Base-by-base conservation (phyloP, 148 eudicot species). In the Fagopyrum esculentum region DNA sequence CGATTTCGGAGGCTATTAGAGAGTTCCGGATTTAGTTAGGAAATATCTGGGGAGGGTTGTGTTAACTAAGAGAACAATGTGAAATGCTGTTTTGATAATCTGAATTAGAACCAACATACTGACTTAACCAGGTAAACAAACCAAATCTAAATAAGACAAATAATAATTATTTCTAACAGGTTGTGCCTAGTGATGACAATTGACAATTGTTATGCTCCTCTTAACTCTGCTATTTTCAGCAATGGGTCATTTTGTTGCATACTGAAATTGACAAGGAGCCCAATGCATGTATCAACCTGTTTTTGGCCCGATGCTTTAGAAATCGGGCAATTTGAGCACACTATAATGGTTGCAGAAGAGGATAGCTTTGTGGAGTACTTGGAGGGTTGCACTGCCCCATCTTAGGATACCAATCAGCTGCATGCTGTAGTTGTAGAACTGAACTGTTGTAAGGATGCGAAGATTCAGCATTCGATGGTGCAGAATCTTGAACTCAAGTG, bases 401-500 rank as follows among this genome's bases (percentile, higher is more conserved):
- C 93, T 26, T 92, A 90, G 73, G 97, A 92, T 78, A 90, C 83
- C 12, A 92, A 95, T 74, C 99, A 90, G 78, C 75, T 92, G 45
- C 99, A 95, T 73, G 99, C 99, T 40, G 97, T 97, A 49, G 92
- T 95, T 6, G 96, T 95, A 6, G 99, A 95, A 75, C 60, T 95
- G 76, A 85, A 95, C 72, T 91, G 93, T 78, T 86, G 77, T 77
- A 81, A 78, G 76, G 97, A 83, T 49, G 97, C 97, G 0, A 85
- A 90, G 85, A 95, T 92, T 43, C 89, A 89, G 86, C 92, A 90
- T 74, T 95, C 97, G 13, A 95, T 94, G 0, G 97, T 95, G 11
- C 99, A 95, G 80, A 92, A 90, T 95, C 97, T 6, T 92, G 97
- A 96, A 95, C 97, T 1, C 99, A 92, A 73, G 96, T 95, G 69